Evolutionary conservation across 108 stramenopile species (phyloP).

Genomic region (Fragilaria crotonensis): DNA sequence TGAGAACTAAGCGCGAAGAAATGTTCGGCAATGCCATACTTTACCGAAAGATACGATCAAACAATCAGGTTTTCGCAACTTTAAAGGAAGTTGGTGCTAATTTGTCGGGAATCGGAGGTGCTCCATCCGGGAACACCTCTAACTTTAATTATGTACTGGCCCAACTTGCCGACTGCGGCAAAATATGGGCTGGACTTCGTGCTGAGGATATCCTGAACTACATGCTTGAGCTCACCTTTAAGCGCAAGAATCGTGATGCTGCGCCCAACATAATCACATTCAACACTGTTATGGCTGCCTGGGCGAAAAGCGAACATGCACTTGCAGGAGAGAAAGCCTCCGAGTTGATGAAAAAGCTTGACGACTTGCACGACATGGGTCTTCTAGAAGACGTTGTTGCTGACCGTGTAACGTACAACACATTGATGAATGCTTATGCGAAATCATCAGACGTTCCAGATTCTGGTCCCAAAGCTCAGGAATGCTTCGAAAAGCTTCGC

Average conservation of each 20-base stretch:
- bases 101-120: neutral
- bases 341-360: neutral
- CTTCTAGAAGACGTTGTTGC: neutral
- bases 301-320: conserved; percentile 7
- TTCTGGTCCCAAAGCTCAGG: conserved; percentile 23
- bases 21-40: too few relatives aligned
- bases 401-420: conserved; percentile 15
- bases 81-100: neutral
- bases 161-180: neutral
- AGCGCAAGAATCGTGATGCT: neutral
- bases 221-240: conserved; percentile 19
- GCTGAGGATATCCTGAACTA: conserved; percentile 28
- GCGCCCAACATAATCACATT: conserved; percentile 62
- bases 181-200: conserved; percentile 11
- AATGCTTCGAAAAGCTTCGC: conserved; percentile 18
- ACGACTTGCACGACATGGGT: conserved; percentile 3
- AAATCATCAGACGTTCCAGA: conserved; percentile 16
- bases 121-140: neutral
- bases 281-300: conserved; percentile 63
- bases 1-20: neutral
- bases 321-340: neutral
- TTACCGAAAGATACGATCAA: neutral
- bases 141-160: neutral
- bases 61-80: neutral
- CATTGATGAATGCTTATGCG: conserved; percentile 21